phyloP scores from a whole-genome alignment of 139 green algal species.

The Zygnema cylindricum region DNA sequence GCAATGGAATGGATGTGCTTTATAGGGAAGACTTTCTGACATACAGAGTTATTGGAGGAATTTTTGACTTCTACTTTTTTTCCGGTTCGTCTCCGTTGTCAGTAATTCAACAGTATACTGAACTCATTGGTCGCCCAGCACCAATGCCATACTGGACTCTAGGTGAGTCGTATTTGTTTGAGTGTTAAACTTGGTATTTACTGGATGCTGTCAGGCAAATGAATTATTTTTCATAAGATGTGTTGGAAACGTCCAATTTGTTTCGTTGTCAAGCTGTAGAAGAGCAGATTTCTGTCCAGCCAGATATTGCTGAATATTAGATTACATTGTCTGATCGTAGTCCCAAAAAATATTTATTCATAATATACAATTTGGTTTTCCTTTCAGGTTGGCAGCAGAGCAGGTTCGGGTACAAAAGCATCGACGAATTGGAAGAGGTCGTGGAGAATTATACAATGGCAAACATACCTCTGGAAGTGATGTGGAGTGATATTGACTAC shows the following conservation, averaged over 20 bases:
- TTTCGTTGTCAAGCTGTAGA: too few relatives aligned
- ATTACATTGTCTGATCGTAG: too few relatives aligned
- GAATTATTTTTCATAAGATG: too few relatives aligned
- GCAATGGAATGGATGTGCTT: constrained; percentile 78
- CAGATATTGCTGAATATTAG: too few relatives aligned
- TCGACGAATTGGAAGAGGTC: constrained; percentile 70
- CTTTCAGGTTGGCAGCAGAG: constrained; percentile 79
- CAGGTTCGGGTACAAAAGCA: constrained; percentile 72
- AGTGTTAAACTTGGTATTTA: too few relatives aligned
- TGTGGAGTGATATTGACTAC: constrained; percentile 83
- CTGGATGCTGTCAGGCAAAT: too few relatives aligned
- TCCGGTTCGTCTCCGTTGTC: constrained; percentile 71
- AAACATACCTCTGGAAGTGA: constrained; percentile 72
- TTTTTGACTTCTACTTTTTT: constrained; percentile 81
- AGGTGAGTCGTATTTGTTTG: too few relatives aligned
- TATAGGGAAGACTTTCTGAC: constrained; percentile 48
- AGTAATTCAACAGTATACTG: constrained; percentile 78
- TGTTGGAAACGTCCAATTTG: too few relatives aligned
- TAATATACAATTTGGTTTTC: too few relatives aligned
- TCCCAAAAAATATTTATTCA: too few relatives aligned
- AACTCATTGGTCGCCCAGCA: constrained; percentile 74
- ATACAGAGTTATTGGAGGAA: constrained; percentile 71
- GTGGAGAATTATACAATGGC: constrained; percentile 69
- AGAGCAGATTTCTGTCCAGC: too few relatives aligned
- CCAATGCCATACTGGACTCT: constrained; percentile 65